Base-by-base conservation (phyloP, 2,329 filamentous ascomycete genomes). In the Penicillium oxalicum region DNA sequence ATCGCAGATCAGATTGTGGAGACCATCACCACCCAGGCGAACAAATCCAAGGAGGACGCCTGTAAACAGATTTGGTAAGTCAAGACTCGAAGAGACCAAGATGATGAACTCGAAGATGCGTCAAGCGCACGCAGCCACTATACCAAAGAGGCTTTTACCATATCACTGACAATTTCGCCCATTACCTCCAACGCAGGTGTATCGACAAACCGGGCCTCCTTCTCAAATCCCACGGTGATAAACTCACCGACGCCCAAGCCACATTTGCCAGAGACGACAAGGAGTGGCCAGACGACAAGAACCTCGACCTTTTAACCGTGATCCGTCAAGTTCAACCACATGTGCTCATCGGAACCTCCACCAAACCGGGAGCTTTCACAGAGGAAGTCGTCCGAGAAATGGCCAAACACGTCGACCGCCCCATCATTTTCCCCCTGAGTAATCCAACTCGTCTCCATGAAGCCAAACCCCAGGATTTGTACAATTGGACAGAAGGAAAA, bases 391-490 rank as follows among this genome's bases (percentile, higher is more conserved):
- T 94, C 9, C 75, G 77, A 40, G 86, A 86, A 57, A 94, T 95
- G 88, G 82, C 84, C 1, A 75, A 77, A 33, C 80, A 90, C 59
- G 80, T 86, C 2, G 76, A 85, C 0, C 77, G 84, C 0, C 89
- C 89, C n/a, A 81, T 88, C 46, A 77, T 89, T 49, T 82, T 95
- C 51, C 90, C 90, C 0, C 78, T 95, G 1, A 91, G 86, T 2
- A 95, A 95, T 66, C 90, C 90, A 0, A 95, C 89, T 0, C 76
- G 81, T 1, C 78, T 95, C 0, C 88, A 94, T 63, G 90, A 95
- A 68, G 90, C 88, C 1, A 79, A 83, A 6, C 90, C 90, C 0
- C 73, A 80, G 12, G 88, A 95, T 63, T 72, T 95, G 24, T 82
- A 85, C 47, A 68, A 80, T 2, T 95, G 89, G 90, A 91, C 88